A percentile compares a stretch with the other conserved stretches of the same genome.
Conservation (phyloP, 805 yeast genomes). For the Nakazawaea ernobii region DNA sequence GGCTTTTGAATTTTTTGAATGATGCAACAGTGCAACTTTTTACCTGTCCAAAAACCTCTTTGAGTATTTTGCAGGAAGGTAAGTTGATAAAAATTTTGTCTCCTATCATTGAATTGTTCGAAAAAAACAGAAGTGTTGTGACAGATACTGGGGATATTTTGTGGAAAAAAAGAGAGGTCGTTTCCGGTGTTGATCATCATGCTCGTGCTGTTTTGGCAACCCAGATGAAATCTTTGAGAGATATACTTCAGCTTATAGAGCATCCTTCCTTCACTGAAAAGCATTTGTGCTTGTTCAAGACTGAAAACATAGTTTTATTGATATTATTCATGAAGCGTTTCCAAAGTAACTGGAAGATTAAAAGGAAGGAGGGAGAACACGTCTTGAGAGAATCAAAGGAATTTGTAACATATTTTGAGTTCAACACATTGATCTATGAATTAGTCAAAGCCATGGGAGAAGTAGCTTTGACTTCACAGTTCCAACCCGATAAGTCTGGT, state of each 20-base stretch:
- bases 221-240: slow-evolving; percentile 4
- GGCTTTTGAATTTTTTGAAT: slow-evolving; percentile 28
- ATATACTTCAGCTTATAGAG: slow-evolving; percentile 8
- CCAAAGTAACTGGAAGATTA: slow-evolving; percentile 52
- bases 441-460: slow-evolving; percentile 21
- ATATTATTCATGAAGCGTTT: slow-evolving; percentile 45
- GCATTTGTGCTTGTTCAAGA: slow-evolving; percentile 22
- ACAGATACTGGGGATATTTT: slow-evolving; percentile 22
- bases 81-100: slow-evolving; percentile 38
- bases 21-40: slow-evolving; percentile 35
- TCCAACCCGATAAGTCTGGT: slow-evolving; percentile 14
- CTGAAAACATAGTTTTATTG: slow-evolving; percentile 34
- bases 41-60: slow-evolving; percentile 37
- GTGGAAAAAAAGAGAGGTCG: slow-evolving; percentile 14
- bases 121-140: slow-evolving; percentile 23
- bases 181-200: slow-evolving; percentile 4
- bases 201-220: slow-evolving; percentile 6
- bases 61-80: slow-evolving; percentile 33
- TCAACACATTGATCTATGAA: slow-evolving; percentile 18
- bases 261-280: slow-evolving; percentile 8
- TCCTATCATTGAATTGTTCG: slow-evolving; percentile 39
- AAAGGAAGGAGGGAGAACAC: slow-evolving; percentile 63
- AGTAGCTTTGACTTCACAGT: slow-evolving; percentile 13
- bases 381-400: slow-evolving; percentile 52
- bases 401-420: slow-evolving; percentile 44